Percentiles rank a stretch among this genome's conserved stretches.
These are phyloP conservation scores for Waltergamsia citrina DNA, from an alignment of 2,329 filamentous ascomycete species.

Conservation along the genomic window DNA sequence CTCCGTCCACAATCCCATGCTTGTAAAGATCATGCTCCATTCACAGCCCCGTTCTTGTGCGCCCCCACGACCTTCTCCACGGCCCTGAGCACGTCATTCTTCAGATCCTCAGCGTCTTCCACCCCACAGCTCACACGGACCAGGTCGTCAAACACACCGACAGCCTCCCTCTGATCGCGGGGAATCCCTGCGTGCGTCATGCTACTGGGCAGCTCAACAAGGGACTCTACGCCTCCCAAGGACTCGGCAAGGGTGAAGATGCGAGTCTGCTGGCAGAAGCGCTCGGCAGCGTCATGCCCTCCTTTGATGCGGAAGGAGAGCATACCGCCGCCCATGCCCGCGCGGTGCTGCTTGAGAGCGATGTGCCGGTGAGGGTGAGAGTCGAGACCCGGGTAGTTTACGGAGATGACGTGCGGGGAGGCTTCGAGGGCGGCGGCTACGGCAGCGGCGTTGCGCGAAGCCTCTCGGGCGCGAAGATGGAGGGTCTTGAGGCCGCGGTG, in stretches of 20 bases:
- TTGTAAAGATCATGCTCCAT: too few species aligned
- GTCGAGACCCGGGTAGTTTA: slow-evolving; percentile 90
- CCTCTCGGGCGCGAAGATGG: slow-evolving; percentile 82
- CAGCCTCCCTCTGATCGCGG: slow-evolving; percentile 77
- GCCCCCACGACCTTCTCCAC: slow-evolving; percentile 59
- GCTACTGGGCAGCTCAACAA: slow-evolving; percentile 84
- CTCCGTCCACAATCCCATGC: too few species aligned
- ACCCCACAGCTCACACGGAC: slow-evolving; percentile 90
- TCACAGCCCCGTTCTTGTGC: slow-evolving; percentile 14
- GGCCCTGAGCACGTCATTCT: slow-evolving; percentile 72
- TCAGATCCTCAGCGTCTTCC: slow-evolving; percentile 80
- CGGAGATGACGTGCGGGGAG: slow-evolving; percentile 72
- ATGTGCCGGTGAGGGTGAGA: slow-evolving; percentile 83
- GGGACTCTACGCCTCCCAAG: slow-evolving; percentile 82
- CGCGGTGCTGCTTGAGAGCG: slow-evolving; percentile 81
- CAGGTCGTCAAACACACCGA: slow-evolving; percentile 90
- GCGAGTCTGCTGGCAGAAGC: slow-evolving; percentile 82
- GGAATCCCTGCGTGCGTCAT: slow-evolving; percentile 99
- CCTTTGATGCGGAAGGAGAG: slow-evolving; percentile 90
- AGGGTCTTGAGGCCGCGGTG: slow-evolving; percentile 96
- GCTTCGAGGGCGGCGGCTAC: slow-evolving; percentile 70
- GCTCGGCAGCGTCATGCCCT: slow-evolving; percentile 75
- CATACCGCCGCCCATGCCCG: slow-evolving; percentile 95
- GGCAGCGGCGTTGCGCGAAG: slow-evolving; percentile 68
- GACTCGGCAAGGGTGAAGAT: slow-evolving; percentile 93